Evolutionary conservation across 352 stramenopile genomes (phyloP).

Genomic region (Globisporangium takayamanum): DNA sequence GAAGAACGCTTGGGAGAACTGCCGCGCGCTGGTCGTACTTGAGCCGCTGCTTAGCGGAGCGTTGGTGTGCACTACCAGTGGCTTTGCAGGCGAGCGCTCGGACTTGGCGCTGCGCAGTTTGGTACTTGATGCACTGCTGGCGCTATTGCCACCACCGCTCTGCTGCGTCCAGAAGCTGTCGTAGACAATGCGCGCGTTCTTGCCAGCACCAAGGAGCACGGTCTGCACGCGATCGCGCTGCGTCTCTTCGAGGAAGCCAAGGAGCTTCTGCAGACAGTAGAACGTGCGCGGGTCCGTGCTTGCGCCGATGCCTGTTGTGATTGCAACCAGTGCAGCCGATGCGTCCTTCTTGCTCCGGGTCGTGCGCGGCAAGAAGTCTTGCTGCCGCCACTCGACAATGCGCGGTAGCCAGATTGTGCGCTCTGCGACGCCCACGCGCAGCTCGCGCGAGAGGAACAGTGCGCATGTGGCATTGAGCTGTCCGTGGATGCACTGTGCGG

Average conservation of each 20-base stretch:
- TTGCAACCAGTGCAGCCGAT: not conserved
- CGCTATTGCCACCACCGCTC: not conserved
- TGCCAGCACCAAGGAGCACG: constrained; percentile 45
- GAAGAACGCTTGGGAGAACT: constrained; percentile 19
- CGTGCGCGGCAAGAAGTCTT: constrained; percentile 14
- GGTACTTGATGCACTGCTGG: not conserved
- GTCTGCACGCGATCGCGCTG: constrained; percentile 52
- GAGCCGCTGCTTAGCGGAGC: not conserved
- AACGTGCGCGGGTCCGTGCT: constrained; percentile 34
- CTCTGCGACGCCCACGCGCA: constrained; percentile 29
- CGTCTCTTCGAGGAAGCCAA: constrained; percentile 49
- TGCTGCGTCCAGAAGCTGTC: constrained; percentile 54
- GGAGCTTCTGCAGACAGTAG: constrained; percentile 57
- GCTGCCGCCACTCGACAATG: constrained; percentile 57
- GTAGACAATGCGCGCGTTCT: constrained; percentile 53
- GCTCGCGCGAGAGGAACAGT: constrained; percentile 30
- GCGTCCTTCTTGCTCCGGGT: constrained; percentile 8
- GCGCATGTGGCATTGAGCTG: constrained; percentile 67
- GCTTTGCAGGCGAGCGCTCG: not conserved
- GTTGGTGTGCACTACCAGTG: not conserved
- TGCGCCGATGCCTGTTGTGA: constrained; percentile 6
- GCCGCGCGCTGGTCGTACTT: not conserved
- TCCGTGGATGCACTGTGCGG: constrained; percentile 33
- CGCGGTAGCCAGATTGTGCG: constrained; percentile 47
- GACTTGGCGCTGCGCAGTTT: not conserved